Base-by-base conservation (phyloP, 164 flowering plant species). In the Berberis thunbergii region DNA sequence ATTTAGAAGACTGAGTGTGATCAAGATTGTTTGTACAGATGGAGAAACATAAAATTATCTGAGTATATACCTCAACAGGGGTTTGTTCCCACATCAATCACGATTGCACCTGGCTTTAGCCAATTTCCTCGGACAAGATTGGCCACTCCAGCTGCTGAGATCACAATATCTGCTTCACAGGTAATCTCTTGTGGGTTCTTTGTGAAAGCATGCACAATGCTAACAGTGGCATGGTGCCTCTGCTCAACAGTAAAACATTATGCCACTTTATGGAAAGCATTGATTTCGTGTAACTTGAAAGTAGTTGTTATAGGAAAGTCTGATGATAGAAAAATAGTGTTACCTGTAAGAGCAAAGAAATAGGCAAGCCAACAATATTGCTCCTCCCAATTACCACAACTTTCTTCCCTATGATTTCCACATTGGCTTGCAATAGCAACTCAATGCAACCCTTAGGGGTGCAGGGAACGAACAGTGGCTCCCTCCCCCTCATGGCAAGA, bases 191-290 rank as follows among this genome's bases (percentile, higher is more conserved):
- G 86, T 6, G 91, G 89, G 59, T 83, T 79, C 53, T 71, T 67
- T 46, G 97, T 82, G 69, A 72, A 75, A 45, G 89, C 85, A 77
- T 88, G 83, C 43, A 94, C 67, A 12, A 73, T 65, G 70, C 78
- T 87, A 9, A 90, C 96, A 2, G 97, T 90, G 38, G 97, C 97
- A 68, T 84, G 84, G 70, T 90, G 85, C 77, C 96, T 82, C 95
- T 89, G 82, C 71, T 44, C 54, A 76, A 63, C 38, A 69, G 43
- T 7, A 61, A 65, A 71, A 50, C 7, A 59, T 62, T 46, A 63
- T 62, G 56, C 46, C 48, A 7, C n/a, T 57, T 64, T 38, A 60
- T 45, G 48, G 11, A 54, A 38, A 7, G 39, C 40, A 38, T 41
- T 11, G 1, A 39, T 57, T 57, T 57, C 4, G 26, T 43, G 13